phyloP scores from a whole-genome alignment of 2,329 filamentous ascomycete genomes.

The Trichoderma koningiopsis region DNA sequence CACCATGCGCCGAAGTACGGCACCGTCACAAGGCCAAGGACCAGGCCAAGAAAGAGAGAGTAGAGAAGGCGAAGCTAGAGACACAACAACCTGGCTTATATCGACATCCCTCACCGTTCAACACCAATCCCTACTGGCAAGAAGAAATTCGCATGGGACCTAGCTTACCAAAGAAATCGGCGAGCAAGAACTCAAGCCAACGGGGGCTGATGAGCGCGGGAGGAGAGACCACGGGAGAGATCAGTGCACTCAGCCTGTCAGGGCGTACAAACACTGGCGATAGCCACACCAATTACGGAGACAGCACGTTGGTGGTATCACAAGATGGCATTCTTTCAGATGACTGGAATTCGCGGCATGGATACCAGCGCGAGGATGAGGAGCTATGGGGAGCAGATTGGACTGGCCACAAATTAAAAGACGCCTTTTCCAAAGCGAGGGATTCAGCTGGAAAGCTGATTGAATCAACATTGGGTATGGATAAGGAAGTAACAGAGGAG shows the following conservation, averaged over 20 bases:
- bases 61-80: constrained; percentile 65
- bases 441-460: constrained; percentile 57
- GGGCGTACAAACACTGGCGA: constrained; percentile 44
- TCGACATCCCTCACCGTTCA: constrained; percentile 77
- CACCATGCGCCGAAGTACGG: constrained; percentile 72
- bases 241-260: constrained; percentile 46
- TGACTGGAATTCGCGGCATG: constrained; percentile 71
- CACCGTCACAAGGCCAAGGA: constrained; percentile 70
- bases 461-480: constrained; percentile 54
- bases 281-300: constrained; percentile 40
- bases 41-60: constrained; percentile 68
- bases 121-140: constrained; percentile 85
- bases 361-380: constrained; percentile 87
- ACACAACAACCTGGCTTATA: constrained; percentile 73
- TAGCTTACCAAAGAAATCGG: constrained; percentile 65
- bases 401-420: constrained; percentile 57
- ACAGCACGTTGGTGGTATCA: constrained; percentile 36
- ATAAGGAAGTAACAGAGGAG: constrained; percentile 55
- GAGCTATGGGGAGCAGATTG: constrained; percentile 73
- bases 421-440: constrained; percentile 61
- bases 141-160: constrained; percentile 86
- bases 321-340: constrained; percentile 45
- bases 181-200: constrained; percentile 60
- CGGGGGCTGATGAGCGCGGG: constrained; percentile 61
- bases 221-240: constrained; percentile 59